Conservation (phyloP, 2,329 filamentous ascomycete genomes). For the Seiridium cupressi region DNA sequence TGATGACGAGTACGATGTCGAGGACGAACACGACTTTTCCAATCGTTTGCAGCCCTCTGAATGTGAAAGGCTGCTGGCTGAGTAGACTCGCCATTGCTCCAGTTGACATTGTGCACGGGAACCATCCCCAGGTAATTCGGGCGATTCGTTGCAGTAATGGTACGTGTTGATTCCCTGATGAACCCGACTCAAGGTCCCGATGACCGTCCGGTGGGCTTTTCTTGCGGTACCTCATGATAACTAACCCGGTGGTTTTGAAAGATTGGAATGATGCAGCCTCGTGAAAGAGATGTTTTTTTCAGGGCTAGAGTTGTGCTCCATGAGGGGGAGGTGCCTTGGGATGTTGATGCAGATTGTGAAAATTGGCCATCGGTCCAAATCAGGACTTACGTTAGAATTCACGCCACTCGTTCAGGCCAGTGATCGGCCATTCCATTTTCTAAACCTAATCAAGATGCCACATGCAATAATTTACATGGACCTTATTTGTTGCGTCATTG, state of each 20-base stretch:
- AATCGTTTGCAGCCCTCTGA: conserved; percentile 43
- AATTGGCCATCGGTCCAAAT: too few relatives aligned
- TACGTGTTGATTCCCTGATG: not conserved
- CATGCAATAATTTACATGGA: not conserved
- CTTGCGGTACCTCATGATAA: not conserved
- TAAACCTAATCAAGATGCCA: not conserved
- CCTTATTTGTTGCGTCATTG: not conserved
- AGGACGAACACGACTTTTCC: conserved; percentile 47
- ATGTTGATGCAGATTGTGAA: too few relatives aligned
- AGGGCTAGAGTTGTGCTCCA: not conserved
- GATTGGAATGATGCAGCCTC: not conserved
- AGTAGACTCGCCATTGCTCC: conserved; percentile 29
- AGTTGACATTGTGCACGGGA: conserved; percentile 32
- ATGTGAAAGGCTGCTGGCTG: conserved; percentile 38
- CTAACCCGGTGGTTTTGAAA: too few relatives aligned
- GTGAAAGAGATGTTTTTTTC: not conserved
- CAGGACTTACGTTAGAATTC: too few relatives aligned
- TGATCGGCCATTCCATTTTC: not conserved
- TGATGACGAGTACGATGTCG: conserved; percentile 46
- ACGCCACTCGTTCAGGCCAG: not conserved
- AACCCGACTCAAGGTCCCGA: not conserved
- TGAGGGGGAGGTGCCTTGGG: too few relatives aligned
- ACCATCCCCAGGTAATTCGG: conserved; percentile 26
- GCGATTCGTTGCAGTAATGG: not conserved
- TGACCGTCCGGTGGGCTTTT: not conserved